A percentile compares a stretch with the other conserved stretches of the same genome.
Conservation (phyloP, 495 filamentous ascomycete genomes). For the Penicillium argentinense region DNA sequence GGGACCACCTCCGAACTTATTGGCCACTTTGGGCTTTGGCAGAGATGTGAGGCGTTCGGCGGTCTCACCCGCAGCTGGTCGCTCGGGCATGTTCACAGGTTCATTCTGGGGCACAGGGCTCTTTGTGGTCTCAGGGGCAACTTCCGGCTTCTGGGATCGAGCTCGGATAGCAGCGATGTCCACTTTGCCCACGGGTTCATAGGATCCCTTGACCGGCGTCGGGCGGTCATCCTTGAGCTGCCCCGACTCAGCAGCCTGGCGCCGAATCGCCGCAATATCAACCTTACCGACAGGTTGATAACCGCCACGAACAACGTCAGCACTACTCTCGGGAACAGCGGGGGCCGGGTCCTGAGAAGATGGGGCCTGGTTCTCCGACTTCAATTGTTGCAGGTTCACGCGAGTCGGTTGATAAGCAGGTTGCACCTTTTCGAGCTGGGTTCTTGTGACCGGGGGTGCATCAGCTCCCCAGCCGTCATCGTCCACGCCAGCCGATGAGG, state of each 20-base stretch:
- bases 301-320: constrained; percentile 77
- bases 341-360: constrained; percentile 45
- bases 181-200: constrained; percentile 90
- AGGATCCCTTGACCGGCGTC: constrained; percentile 80
- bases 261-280: constrained; percentile 85
- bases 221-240: constrained; percentile 70
- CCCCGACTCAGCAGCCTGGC: constrained; percentile 68
- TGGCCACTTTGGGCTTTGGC: constrained; percentile 91
- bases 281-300: constrained; percentile 97
- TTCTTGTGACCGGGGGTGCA: constrained; percentile 83
- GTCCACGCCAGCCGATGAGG: constrained; percentile 52
- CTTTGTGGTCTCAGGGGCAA: constrained; percentile 39
- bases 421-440: constrained; percentile 87
- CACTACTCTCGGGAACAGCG: constrained; percentile 30
- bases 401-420: constrained; percentile 92
- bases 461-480: constrained; percentile 94
- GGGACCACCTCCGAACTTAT: constrained; percentile 72
- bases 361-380: constrained; percentile 63
- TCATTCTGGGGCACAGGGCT: constrained; percentile 37
- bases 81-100: constrained; percentile 60
- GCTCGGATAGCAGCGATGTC: constrained; percentile 92
- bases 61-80: constrained; percentile 63
- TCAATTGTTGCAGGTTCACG: constrained; percentile 80
- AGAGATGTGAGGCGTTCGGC: constrained; percentile 82
- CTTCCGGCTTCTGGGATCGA: constrained; percentile 65